Evolutionary conservation across 257 asterid genomes (phyloP), one percentile per base, ranked within the genome.

Genomic region (Gentiana straminea): DNA sequence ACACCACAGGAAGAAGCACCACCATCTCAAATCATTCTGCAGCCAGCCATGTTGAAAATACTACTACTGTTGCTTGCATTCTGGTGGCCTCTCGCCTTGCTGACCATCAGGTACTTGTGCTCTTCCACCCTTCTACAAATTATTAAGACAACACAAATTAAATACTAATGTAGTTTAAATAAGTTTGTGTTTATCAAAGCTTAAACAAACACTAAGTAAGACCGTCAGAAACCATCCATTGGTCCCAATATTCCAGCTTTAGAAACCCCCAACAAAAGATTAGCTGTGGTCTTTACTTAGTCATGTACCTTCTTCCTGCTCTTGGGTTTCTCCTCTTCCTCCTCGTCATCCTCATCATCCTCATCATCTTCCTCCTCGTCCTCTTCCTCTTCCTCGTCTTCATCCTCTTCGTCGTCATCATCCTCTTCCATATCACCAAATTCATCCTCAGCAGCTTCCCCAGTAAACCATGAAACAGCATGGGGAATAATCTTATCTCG

Each of bases 401-500:
- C 45, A 6, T 60, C 64, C 0, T 49, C 55, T 1, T 48, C 55
- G 2, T 60, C 64, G 3, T 48, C 64, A 3, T 49, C 64, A 7
- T 39, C 51, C 37, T 61, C 66, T 51, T 61, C 66, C 8, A 51
- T 35, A 4, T 37, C 49, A 12, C 32, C 49, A 39, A 10, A 61
- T 7, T 61, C 64, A 35, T 60, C 64, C 36, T 61, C 39, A 24
- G 51, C 59, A 51, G 66, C 66, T 61, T 61, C 66, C 4, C 66
- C 66, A 41, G 66, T 61, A 52, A 61, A 61, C 66, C 66, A 61
- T 51, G 58, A 61, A 7, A 52, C 59, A 13, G 66, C 52, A 61
- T 61, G 58, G 6, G 59, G 66, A 51, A 61, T 61, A 53, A 52
- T 51, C 38, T 51, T 61, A 53, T 61, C 66, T 51, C 66, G 35